These are phyloP conservation scores for Trypanosoma cruzi DNA, from an alignment of 208 protist species.

Conservation along the genomic window DNA sequence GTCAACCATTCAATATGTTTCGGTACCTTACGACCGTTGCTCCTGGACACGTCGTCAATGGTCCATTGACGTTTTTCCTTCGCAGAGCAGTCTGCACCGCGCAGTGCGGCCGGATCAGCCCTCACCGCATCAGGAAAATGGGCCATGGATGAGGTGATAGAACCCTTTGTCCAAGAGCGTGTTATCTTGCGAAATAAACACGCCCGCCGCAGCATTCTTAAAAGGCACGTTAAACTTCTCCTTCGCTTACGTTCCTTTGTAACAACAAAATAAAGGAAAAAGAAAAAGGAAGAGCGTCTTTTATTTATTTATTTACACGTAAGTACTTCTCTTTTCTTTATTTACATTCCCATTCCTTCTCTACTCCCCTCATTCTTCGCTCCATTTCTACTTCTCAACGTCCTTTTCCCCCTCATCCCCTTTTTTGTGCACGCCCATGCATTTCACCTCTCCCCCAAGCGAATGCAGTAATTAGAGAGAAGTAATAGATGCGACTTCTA, in stretches of 20 bases:
- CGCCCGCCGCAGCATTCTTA: conserved; percentile 64
- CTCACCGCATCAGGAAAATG: conserved; percentile 74
- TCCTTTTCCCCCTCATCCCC: no score
- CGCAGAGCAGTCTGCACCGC: conserved; percentile 41
- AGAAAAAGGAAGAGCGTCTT: neutral
- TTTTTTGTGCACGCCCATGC: no score
- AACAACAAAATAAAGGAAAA: no score
- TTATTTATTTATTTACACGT: no score
- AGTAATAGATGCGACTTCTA: no score
- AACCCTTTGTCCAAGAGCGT: conserved; percentile 73
- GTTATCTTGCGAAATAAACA: conserved; percentile 56
- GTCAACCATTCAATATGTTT: conserved; percentile 39
- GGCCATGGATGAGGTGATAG: conserved; percentile 53
- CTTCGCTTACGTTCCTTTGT: no score
- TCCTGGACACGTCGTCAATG: conserved; percentile 33
- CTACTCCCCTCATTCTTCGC: no score
- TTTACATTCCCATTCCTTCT: conserved; percentile 11
- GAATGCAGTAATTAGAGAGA: no score
- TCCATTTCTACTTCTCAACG: no score
- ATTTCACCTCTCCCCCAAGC: no score
- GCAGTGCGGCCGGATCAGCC: conserved; percentile 58
- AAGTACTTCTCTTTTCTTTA: neutral
- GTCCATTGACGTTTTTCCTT: conserved; percentile 73
- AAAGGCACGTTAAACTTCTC: no score
- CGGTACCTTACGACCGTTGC: conserved; percentile 31